Conservation (phyloP, 177 flowering plant species). For the Tripterygium wilfordii region DNA sequence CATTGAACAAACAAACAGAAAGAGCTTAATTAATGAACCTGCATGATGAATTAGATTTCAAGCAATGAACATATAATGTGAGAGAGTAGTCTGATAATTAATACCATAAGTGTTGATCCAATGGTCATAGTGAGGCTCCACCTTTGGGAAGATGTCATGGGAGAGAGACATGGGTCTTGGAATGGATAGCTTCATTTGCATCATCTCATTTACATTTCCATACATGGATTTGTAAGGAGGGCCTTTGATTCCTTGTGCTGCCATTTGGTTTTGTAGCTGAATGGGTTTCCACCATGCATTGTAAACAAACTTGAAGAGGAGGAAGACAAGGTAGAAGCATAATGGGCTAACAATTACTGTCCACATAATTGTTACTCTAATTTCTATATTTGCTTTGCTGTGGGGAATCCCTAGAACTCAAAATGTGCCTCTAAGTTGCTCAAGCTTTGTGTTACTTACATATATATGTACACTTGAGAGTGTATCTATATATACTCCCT, state of each 20-base stretch:
- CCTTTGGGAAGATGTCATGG: slow-evolving; percentile 11
- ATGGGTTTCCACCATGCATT: slow-evolving; percentile 25
- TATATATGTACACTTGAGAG: too few relatives aligned
- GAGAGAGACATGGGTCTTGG: slow-evolving; percentile 17
- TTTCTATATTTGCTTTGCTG: too few relatives aligned
- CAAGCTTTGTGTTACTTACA: too few relatives aligned
- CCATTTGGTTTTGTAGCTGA: slow-evolving; percentile 7
- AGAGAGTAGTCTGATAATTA: too few relatives aligned
- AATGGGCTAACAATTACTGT: too few relatives aligned
- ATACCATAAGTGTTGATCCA: slow-evolving; percentile 22
- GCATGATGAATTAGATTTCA: too few relatives aligned
- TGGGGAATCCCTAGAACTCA: too few relatives aligned
- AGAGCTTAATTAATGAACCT: neutral
- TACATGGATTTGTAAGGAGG: slow-evolving; percentile 24
- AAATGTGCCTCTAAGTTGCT: too few relatives aligned
- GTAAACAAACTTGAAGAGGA: slow-evolving; percentile 13
- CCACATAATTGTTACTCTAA: too few relatives aligned
- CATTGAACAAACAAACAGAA: neutral
- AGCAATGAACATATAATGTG: too few relatives aligned
- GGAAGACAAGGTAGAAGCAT: slow-evolving; percentile 4
- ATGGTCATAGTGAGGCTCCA: slow-evolving; percentile 17
- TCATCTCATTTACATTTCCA: slow-evolving; percentile 23
- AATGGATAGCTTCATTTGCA: slow-evolving; percentile 8
- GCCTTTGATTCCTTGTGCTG: slow-evolving; percentile 24
- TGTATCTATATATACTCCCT: too few relatives aligned